Conservation (phyloP, 352 stramenopile species). For the Phytopythium vexans region DNA sequence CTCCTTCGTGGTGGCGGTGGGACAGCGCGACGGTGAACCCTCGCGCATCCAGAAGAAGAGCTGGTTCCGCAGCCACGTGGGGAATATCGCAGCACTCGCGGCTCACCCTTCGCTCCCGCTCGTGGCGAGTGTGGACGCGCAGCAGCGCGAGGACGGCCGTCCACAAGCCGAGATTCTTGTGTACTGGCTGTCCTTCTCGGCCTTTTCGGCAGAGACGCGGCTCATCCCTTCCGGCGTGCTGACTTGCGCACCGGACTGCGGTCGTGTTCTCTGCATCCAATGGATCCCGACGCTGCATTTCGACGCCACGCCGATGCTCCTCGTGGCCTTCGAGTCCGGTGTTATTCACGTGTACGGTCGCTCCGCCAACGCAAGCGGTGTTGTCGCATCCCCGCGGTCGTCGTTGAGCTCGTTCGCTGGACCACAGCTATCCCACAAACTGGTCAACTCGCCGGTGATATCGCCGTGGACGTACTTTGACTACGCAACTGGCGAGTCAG, state of each 20-base stretch:
- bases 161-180: conserved; percentile 59
- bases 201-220: conserved; percentile 74
- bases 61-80: conserved; percentile 75
- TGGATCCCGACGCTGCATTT: conserved; percentile 83
- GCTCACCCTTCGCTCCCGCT: conserved; percentile 75
- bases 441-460: conserved; percentile 41
- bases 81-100: conserved; percentile 62
- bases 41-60: conserved; percentile 72
- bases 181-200: conserved; percentile 83
- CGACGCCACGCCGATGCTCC: conserved; percentile 67
- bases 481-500: conserved; percentile 58
- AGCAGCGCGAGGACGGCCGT: conserved; percentile 11
- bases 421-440: too few relatives aligned
- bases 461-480: conserved; percentile 77
- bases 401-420: too few relatives aligned
- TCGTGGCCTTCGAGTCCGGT: conserved; percentile 61
- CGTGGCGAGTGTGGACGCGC: conserved; percentile 58
- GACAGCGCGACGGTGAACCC: conserved; percentile 6
- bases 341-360: conserved; percentile 64
- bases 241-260: conserved; percentile 28
- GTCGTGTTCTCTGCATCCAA: conserved; percentile 60
- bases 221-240: conserved; percentile 78
- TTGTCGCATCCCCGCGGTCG: conserved; percentile 51
- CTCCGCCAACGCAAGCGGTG: conserved; percentile 41
- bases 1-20: conserved; percentile 63